These are phyloP conservation scores for Telfairia occidentalis DNA, from an alignment of 331 rosid genomes.

Conservation along the genomic window DNA sequence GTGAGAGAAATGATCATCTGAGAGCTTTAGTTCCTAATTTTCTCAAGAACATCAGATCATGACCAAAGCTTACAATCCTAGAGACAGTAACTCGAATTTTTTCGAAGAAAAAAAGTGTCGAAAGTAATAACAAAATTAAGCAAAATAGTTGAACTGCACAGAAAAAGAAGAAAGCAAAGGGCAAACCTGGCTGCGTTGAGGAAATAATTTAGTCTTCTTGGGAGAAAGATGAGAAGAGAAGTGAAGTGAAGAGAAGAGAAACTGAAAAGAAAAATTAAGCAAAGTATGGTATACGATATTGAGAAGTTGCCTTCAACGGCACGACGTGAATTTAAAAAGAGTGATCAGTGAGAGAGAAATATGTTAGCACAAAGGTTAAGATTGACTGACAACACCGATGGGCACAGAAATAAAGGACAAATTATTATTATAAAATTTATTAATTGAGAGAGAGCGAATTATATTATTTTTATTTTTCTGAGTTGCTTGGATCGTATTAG, in stretches of 20 bases:
- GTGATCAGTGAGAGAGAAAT: not conserved
- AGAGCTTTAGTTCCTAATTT: not conserved
- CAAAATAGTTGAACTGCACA: not conserved
- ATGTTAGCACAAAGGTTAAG: slow-evolving; percentile 27
- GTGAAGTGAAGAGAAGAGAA: not conserved
- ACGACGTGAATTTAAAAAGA: slow-evolving; percentile 56
- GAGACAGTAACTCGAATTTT: too few species aligned
- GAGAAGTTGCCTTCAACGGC: slow-evolving; percentile 73
- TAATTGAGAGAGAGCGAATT: too few species aligned
- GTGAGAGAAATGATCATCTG: too few species aligned
- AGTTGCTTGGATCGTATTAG: not conserved
- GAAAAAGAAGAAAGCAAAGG: not conserved
- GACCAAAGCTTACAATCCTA: too few species aligned
- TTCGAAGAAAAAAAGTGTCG: not conserved
- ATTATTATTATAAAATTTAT: not conserved
- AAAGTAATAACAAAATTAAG: too few species aligned
- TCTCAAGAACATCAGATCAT: not conserved
- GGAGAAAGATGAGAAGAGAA: not conserved
- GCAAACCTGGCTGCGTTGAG: not conserved
- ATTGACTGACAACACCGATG: slow-evolving; percentile 41
- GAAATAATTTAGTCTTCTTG: not conserved
- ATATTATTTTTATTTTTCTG: not conserved
- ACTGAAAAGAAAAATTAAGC: not conserved
- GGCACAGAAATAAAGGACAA: slow-evolving; percentile 84
- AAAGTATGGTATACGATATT: not conserved